A percentile compares a stretch with the other conserved stretches of the same genome.
phyloP scores from a whole-genome alignment of 1,139 yeast genomes.

The Nadsonia commutata region DNA sequence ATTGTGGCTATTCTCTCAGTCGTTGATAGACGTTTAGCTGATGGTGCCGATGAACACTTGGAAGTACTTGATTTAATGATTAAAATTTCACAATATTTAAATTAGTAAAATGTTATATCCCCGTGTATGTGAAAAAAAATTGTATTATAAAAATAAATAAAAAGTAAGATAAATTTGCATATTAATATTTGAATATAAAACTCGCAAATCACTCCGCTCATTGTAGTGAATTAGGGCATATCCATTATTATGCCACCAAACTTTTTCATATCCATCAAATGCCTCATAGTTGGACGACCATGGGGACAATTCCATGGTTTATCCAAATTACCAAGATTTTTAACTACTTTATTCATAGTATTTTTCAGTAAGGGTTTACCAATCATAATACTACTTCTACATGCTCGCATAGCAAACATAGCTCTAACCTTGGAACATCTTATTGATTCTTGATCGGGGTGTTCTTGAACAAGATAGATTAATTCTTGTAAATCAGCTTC shows the following conservation, averaged over 20 bases:
- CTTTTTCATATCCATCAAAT: constrained; percentile 39
- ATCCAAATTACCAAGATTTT: constrained; percentile 53
- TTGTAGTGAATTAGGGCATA: neutral
- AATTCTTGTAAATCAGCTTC: constrained; percentile 59
- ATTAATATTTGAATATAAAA: constrained; percentile 23
- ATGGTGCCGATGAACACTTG: constrained; percentile 84
- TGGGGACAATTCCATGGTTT: constrained; percentile 99
- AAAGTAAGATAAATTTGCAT: neutral
- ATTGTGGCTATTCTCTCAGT: constrained; percentile 56
- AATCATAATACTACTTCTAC: constrained; percentile 86
- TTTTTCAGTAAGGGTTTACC: constrained; percentile 49
- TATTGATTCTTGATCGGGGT: constrained; percentile 25
- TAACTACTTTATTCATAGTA: constrained; percentile 56
- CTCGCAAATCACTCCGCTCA: constrained; percentile 15
- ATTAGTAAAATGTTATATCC: too few relatives aligned
- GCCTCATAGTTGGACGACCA: constrained; percentile 94
- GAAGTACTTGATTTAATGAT: constrained; percentile 61
- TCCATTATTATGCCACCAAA: constrained; percentile 8
- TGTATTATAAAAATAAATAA: neutral
- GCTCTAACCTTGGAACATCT: constrained; percentile 66
- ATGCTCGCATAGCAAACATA: constrained; percentile 89
- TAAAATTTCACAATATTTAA: constrained; percentile 26
- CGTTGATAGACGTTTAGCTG: constrained; percentile 59
- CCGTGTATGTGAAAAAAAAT: too few relatives aligned
- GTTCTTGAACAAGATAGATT: constrained; percentile 38